Base-by-base conservation (phyloP, 805 yeast genomes). In the Myxozyma lipomycoides region DNA sequence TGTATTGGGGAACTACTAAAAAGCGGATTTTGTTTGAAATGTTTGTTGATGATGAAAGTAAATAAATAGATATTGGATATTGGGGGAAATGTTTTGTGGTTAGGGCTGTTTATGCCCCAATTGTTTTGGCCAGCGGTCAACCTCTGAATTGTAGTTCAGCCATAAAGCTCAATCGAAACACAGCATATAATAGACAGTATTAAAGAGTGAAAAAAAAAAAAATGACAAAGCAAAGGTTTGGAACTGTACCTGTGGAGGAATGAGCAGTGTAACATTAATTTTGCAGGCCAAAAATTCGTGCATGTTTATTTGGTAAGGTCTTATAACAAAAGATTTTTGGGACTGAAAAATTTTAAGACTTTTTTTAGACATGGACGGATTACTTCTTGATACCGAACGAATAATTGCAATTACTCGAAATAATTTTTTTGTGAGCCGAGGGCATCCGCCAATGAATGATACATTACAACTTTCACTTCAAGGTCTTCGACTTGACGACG, bases 11-110 rank as follows among this genome's bases (percentile, higher is more conserved):
- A 3, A 19, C 28, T 3, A 38, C 45, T 17, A 44, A 45, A 28
- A 51, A 55, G 34, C 24, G 25, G 43, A 30, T 53, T 12, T 34
- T 17, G 28, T 53, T 53, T 37, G 52, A 35, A n/a, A 32, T 50
- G 36, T 45, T 32, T 19, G 39, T 15, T 2, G 48, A 45, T 35
- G 18, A 35, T 12, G 15, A 35, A 15, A 28, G 34, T 28, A 28
- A 28, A 28, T 10, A 10, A 28, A 28, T 10, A 28, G 15, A 28
- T 28, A 28, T 28, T 28, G 12, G 12, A 28, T 28, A 15, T 28
- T 28, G n/a, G n/a, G n/a, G n/a, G n/a, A n/a, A n/a, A n/a, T n/a
- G n/a, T n/a, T n/a, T n/a, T n/a, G n/a, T n/a, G n/a, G n/a, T n/a
- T n/a, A n/a, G n/a, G n/a, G n/a, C n/a, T n/a, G n/a, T n/a, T n/a